A percentile compares a stretch with the other conserved stretches of the same genome.
Evolutionary conservation across 208 protist species (phyloP).

Genomic region (Spongospora subterranea): DNA sequence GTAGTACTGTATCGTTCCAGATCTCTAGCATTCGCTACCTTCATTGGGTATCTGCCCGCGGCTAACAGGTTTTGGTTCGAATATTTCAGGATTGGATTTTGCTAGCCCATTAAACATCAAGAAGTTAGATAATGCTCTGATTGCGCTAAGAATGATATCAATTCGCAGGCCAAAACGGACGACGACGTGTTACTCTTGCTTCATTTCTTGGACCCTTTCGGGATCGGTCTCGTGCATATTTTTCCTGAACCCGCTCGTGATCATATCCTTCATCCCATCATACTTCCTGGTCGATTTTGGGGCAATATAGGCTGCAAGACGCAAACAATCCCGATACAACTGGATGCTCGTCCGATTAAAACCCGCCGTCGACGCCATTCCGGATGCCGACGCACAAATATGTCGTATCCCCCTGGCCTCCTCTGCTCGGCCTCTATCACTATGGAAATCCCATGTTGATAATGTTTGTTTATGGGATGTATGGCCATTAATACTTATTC

Average conservation of each 20-base stretch:
- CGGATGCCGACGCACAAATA: not conserved
- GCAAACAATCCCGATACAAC: conserved; percentile 44
- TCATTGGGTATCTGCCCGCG: too few species aligned
- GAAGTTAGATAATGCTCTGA: conserved; percentile 2
- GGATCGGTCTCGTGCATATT: conserved; percentile 18
- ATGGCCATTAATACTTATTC: not conserved
- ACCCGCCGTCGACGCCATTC: not conserved
- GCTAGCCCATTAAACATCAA: conserved; percentile 6
- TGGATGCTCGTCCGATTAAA: conserved; percentile 9
- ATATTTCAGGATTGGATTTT: conserved; percentile 11
- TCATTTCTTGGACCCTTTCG: not conserved
- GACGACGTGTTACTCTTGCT: not conserved
- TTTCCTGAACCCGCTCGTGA: not conserved
- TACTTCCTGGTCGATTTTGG: conserved; percentile 8
- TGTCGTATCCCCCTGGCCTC: not conserved
- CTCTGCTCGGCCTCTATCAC: not conserved
- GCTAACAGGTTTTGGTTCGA: too few species aligned
- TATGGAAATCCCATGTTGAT: not conserved
- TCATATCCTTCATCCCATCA: not conserved
- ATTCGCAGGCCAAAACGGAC: not conserved
- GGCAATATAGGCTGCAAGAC: conserved; percentile 23
- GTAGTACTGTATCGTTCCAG: too few species aligned
- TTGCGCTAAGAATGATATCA: not conserved
- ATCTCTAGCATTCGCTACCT: too few species aligned
- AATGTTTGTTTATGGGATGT: not conserved